phyloP scores from a whole-genome alignment of 2,329 filamentous ascomycete genomes.

The Diaporthe eres region DNA sequence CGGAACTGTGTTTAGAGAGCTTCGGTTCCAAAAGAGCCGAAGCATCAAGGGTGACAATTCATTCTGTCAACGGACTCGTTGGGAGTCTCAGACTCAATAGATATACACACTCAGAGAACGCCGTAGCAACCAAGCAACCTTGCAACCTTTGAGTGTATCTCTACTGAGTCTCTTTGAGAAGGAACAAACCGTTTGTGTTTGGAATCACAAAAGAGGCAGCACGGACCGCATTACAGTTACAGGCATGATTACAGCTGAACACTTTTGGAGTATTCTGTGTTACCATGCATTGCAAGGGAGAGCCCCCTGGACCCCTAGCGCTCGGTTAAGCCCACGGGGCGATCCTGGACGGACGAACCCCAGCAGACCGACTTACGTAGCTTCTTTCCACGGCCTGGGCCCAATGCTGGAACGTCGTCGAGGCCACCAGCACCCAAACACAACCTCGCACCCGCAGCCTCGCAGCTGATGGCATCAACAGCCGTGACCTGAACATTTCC shows the following conservation, averaged over 20 bases:
- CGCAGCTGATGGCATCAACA: slow-evolving; percentile 38
- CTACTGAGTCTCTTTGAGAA: background rate
- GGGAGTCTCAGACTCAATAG: background rate
- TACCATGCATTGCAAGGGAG: background rate
- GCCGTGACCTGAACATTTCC: slow-evolving; percentile 31
- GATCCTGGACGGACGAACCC: background rate
- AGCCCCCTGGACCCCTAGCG: background rate
- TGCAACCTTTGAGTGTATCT: background rate
- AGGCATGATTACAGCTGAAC: background rate
- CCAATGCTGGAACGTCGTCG: background rate
- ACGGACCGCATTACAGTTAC: background rate
- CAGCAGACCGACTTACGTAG: slow-evolving; percentile 17
- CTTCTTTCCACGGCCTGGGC: slow-evolving; percentile 9
- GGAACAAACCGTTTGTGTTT: background rate
- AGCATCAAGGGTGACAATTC: background rate
- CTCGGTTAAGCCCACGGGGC: background rate
- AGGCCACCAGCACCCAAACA: slow-evolving; percentile 6
- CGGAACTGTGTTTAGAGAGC: background rate
- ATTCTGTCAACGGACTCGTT: background rate
- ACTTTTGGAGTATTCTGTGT: background rate
- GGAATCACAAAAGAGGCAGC: background rate
- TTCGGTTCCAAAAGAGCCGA: background rate
- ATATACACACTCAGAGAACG: background rate
- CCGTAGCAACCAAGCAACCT: no score
- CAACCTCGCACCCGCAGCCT: slow-evolving; percentile 14